These are phyloP conservation scores for Stemphylium beticola DNA, from an alignment of 2,329 filamentous ascomycete species.

Conservation along the genomic window DNA sequence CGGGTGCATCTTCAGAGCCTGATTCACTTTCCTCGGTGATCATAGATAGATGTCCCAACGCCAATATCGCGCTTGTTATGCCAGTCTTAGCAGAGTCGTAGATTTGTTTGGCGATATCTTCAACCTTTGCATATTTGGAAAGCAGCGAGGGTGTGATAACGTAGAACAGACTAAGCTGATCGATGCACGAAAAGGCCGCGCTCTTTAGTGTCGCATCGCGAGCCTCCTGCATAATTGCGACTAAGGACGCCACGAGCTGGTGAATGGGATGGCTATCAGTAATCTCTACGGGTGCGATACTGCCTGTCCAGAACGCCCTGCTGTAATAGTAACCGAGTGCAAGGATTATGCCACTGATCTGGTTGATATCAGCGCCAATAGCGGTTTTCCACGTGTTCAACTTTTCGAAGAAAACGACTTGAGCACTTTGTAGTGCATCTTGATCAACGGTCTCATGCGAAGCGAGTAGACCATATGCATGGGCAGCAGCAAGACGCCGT, in stretches of 20 bases:
- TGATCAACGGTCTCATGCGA: constrained; percentile 63
- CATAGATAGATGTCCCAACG: constrained; percentile 77
- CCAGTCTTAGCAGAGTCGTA: constrained; percentile 75
- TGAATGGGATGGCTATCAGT: constrained; percentile 48
- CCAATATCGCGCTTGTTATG: constrained; percentile 80
- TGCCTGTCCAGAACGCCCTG: constrained; percentile 60
- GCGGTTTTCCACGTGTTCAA: constrained; percentile 62
- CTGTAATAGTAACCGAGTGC: constrained; percentile 65
- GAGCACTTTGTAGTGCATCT: constrained; percentile 50
- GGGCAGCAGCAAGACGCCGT: constrained; percentile 70
- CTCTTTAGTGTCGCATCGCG: constrained; percentile 64
- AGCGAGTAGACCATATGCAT: constrained; percentile 76
- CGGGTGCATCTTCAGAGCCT: constrained; percentile 38
- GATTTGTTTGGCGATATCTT: constrained; percentile 67
- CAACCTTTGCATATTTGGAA: constrained; percentile 44
- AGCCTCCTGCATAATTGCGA: constrained; percentile 60
- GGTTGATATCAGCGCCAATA: constrained; percentile 65
- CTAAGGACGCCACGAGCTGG: constrained; percentile 52
- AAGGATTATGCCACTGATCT: constrained; percentile 66
- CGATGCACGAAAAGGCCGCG: constrained; percentile 63
- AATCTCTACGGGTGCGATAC: constrained; percentile 19
- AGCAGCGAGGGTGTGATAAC: constrained; percentile 56
- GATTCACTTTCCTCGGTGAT: constrained; percentile 56
- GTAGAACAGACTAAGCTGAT: constrained; percentile 66
- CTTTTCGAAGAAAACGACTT: constrained; percentile 56